Evolutionary conservation across 352 stramenopile species (phyloP).

Genomic region (Globisporangium splendens): DNA sequence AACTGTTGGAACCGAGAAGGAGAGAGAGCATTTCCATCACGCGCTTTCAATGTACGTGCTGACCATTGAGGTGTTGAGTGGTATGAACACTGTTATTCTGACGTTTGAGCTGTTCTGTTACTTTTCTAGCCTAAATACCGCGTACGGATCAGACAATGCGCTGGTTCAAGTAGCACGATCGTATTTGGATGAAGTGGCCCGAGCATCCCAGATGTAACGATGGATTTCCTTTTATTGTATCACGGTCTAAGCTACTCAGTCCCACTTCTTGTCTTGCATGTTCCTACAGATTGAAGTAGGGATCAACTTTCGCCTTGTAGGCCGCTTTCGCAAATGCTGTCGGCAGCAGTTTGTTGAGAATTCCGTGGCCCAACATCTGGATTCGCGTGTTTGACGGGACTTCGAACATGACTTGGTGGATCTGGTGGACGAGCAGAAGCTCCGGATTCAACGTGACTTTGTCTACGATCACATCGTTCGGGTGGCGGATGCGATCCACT

Average conservation of each 20-base stretch:
- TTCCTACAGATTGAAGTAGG: slow-evolving; percentile 66
- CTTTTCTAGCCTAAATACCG: slow-evolving; percentile 6
- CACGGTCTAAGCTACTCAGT: too few relatives aligned
- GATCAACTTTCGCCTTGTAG: slow-evolving; percentile 74
- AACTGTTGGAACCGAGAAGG: slow-evolving; percentile 14
- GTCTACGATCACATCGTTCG: slow-evolving; percentile 26
- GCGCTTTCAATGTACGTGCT: slow-evolving; percentile 38
- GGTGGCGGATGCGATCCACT: background rate
- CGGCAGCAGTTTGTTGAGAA: slow-evolving; percentile 54
- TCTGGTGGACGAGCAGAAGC: slow-evolving; percentile 46
- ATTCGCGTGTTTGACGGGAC: slow-evolving; percentile 51
- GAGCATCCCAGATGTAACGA: background rate
- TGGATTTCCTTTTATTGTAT: background rate
- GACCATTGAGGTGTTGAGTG: too few relatives aligned
- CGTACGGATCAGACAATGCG: slow-evolving; percentile 10
- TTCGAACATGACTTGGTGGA: slow-evolving; percentile 70
- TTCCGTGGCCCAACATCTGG: slow-evolving; percentile 50
- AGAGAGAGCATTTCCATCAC: slow-evolving; percentile 28
- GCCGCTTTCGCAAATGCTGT: slow-evolving; percentile 58
- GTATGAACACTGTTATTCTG: too few relatives aligned
- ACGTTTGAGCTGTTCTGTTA: too few relatives aligned
- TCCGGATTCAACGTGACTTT: slow-evolving; percentile 46
- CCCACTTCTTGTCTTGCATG: too few relatives aligned
- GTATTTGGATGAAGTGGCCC: slow-evolving; percentile 7
- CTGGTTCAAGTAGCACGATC: slow-evolving; percentile 2